phyloP scores from a whole-genome alignment of 2,329 filamentous ascomycete species.

The Cladophialophora exuberans region DNA sequence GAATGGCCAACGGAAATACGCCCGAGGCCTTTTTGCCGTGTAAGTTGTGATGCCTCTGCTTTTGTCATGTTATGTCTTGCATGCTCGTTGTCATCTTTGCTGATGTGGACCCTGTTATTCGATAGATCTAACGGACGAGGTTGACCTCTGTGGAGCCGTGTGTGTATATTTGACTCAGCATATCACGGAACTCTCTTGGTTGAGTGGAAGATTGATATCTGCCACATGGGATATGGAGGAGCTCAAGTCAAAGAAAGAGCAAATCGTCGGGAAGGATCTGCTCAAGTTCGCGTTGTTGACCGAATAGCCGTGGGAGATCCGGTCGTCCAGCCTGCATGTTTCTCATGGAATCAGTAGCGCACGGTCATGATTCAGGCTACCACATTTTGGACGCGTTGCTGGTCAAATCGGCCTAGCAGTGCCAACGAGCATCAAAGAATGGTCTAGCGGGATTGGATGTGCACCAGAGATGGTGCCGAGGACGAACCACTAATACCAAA shows the following conservation, averaged over 20 bases:
- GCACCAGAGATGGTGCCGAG: neutral
- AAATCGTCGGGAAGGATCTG: conserved; percentile 24
- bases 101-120: neutral
- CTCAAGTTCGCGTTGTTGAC: conserved; percentile 24
- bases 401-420: too few relatives aligned
- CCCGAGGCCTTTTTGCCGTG: conserved; percentile 31
- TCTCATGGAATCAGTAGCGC: too few relatives aligned
- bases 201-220: conserved; percentile 26
- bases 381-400: too few relatives aligned
- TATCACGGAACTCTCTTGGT: conserved; percentile 17
- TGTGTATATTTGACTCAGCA: conserved; percentile 32
- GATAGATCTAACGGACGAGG: conserved; percentile 32
- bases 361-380: too few relatives aligned
- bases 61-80: neutral
- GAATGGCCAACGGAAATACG: conserved; percentile 38
- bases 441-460: too few relatives aligned
- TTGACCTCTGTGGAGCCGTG: conserved; percentile 35
- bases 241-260: conserved; percentile 20
- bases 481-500: neutral
- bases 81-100: neutral
- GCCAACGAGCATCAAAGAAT: too few relatives aligned
- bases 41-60: conserved; percentile 17
- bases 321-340: neutral
- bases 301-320: neutral
- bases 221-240: conserved; percentile 30